These are phyloP conservation scores for Agapanthus africanus DNA, from an alignment of 106 monocot species.

Conservation along the genomic window DNA sequence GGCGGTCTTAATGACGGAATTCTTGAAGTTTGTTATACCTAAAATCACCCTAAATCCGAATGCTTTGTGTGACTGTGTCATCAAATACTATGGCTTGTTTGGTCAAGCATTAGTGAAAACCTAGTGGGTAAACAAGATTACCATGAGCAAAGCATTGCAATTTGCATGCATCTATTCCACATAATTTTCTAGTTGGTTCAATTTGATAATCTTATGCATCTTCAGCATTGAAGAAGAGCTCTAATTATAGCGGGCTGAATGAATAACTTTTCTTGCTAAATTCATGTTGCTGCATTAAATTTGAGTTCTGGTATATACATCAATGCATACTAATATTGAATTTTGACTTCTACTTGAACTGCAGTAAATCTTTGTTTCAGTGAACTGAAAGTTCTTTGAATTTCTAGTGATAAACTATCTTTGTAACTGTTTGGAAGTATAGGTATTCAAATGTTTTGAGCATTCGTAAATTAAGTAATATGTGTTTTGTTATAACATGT, in stretches of 20 bases:
- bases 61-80: background rate
- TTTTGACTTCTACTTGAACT: background rate
- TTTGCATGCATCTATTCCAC: no score
- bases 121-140: no score
- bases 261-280: background rate
- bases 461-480: no score
- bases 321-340: background rate
- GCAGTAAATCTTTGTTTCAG: background rate
- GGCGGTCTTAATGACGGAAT: background rate
- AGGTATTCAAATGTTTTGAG: no score
- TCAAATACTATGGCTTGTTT: background rate
- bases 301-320: background rate
- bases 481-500: background rate
- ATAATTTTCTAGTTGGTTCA: background rate
- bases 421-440: background rate
- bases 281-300: background rate
- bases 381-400: background rate
- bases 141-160: no score
- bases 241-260: background rate
- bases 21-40: background rate
- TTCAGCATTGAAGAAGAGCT: background rate
- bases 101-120: background rate
- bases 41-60: background rate
- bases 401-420: background rate
- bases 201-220: no score